Base-by-base conservation (phyloP, 2,329 filamentous ascomycete genomes). In the Zymoseptoria ardabiliae region DNA sequence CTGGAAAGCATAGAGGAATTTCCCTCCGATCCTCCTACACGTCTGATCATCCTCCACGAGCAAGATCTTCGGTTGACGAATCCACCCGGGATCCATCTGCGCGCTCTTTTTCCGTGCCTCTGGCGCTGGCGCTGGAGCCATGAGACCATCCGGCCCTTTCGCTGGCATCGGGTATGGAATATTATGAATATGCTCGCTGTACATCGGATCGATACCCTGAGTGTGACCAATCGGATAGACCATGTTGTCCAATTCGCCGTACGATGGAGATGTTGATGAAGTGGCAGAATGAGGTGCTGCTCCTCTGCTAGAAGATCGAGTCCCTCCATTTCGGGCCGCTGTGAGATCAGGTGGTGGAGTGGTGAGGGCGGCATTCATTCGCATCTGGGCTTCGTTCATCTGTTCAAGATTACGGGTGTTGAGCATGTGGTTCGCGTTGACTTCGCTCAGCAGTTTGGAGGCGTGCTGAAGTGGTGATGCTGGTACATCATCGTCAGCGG, bases 201-300 rank as follows among this genome's bases (percentile, higher is more conserved):
- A 92, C 81, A 96, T 94, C 1, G 93, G 92, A 71, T 97, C 92
- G 65, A 97, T 97, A 56, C 92, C 92, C 65, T 95, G 90, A 0
- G 88, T 94, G 65, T 91, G 86, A 19, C 92, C 92, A 17, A 96
- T 91, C 0, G 93, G 92, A 71, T 97, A 97, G 9, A 97, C 91
- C 57, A 95, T 83, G 63, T 81, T 82, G 62, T 89, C 86, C 51
- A 88, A 73, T 58, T 88, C 85, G 13, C 78, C 78, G 48, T 81
- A 81, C 4, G 79, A 79, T 70, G 84, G 76, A 2, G 78, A 77
- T 48, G 77, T 80, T 1, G 83, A 82, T 2, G 77, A 72, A 65
- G 76, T 68, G 30, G 78, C 77, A 4, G 79, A 80, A 35, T 77
- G 75, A 13, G 75, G 75, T 22, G 68, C 69, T 4, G 68, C 66